Base-by-base conservation (phyloP, 148 eudicot species). In the Gaultheria prostrata region DNA sequence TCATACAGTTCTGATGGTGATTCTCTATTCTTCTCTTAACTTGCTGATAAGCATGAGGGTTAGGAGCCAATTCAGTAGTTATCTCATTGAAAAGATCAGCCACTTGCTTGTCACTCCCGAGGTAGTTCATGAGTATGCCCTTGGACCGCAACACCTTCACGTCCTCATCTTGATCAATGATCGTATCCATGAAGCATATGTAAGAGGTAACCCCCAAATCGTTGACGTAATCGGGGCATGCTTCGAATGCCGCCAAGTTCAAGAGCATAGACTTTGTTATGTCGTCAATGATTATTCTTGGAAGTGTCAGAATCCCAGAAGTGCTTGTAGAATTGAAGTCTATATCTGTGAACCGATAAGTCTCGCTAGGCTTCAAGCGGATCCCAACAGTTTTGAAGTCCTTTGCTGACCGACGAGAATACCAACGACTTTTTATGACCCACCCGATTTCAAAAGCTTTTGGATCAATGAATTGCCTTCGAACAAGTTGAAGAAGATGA, bases 401-500 rank as follows among this genome's bases (percentile, higher is more conserved):
- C 39, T 70, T 70, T 26, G 75, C 75, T 70, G 75, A 70, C 15
- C 45, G 46, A 70, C 75, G 75, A 14, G 75, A 70, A 43, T 70
- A 70, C 75, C 75, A 70, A 70, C n/a, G 6, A 14, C 75, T 56
- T n/a, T 5, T 1, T 2, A 18, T 56, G 21, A 14, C 3, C 17
- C 61, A 56, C 61, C n/a, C 61, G 17, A 56, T 56, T 14, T 18
- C 45, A 15, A 15, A 70, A 15, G 75, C 75, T 13, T 70, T 6
- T 30, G 21, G 39, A 1, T 70, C 0, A 5, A 70, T 70, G 45
- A 70, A 18, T 56, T 56, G n/a, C 15, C 20, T 56, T 18, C 20
- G 61, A 56, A 14, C 18, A 3, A 56, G 61, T 14, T 56, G 21
- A 14, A 56, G 61, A 56, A 56, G 61, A 6, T 56, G 21, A 56